phyloP scores from a whole-genome alignment of 2,329 filamentous ascomycete species.

The Neoscytalidium dimidiatum region DNA sequence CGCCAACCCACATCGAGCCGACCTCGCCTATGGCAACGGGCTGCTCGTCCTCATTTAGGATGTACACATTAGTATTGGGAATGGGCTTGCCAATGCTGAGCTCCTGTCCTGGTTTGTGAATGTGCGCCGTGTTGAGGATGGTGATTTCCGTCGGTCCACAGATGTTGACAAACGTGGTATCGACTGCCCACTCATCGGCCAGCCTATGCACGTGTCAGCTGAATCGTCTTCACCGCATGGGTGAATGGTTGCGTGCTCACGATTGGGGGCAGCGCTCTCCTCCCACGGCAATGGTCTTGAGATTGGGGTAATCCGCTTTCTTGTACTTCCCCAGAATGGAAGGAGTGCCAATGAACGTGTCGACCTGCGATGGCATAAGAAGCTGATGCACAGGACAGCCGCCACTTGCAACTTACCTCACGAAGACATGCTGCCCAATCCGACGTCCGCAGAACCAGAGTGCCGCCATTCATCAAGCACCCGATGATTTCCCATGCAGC shows the following conservation, averaged over 20 bases:
- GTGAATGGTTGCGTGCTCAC: constrained; percentile 33
- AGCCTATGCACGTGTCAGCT: constrained; percentile 35
- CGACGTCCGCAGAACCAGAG: constrained; percentile 54
- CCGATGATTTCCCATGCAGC: constrained; percentile 64
- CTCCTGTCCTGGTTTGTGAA: constrained; percentile 48
- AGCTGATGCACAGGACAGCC: not conserved
- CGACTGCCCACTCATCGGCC: constrained; percentile 58
- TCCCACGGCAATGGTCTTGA: constrained; percentile 57
- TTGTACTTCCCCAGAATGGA: constrained; percentile 56
- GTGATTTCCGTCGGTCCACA: constrained; percentile 64
- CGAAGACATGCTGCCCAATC: constrained; percentile 51
- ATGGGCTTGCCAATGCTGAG: constrained; percentile 59
- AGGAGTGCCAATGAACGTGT: constrained; percentile 59
- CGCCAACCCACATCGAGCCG: constrained; percentile 61
- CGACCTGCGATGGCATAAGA: constrained; percentile 37
- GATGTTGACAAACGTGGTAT: constrained; percentile 48
- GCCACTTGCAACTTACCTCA: constrained; percentile 38
- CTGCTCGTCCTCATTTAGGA: constrained; percentile 51
- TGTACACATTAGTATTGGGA: constrained; percentile 59
- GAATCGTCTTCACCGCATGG: not conserved
- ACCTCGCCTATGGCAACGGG: constrained; percentile 51
- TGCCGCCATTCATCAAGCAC: constrained; percentile 60
- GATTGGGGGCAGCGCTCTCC: constrained; percentile 54
- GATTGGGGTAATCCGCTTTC: constrained; percentile 51
- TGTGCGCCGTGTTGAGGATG: constrained; percentile 60